Evolutionary conservation across 305 asterid species (phyloP).

Genomic region (Fraxinus ornus): DNA sequence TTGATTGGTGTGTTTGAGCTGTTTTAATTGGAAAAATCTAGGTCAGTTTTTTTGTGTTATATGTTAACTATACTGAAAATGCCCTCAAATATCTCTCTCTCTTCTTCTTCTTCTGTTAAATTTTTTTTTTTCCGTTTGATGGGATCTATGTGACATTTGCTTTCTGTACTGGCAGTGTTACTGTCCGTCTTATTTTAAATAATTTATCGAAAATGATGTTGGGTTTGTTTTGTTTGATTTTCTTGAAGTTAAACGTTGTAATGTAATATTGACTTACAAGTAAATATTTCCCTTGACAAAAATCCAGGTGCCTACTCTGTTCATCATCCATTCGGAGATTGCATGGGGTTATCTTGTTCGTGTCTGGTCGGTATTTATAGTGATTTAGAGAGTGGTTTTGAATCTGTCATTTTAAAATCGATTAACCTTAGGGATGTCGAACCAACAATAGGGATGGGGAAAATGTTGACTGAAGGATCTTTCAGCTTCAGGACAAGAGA

Average conservation of each 20-base stretch:
- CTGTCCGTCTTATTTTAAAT: too few species aligned
- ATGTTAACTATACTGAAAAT: background rate
- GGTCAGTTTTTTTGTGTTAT: background rate
- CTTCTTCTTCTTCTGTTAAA: too few species aligned
- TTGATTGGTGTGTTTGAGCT: slow-evolving; percentile 1
- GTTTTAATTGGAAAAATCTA: background rate
- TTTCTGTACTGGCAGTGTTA: background rate
- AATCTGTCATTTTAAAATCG: slow-evolving; percentile 46
- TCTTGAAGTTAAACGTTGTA: background rate
- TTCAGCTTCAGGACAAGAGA: slow-evolving; percentile 25
- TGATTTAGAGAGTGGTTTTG: slow-evolving; percentile 49
- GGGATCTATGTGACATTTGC: background rate
- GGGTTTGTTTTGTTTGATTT: background rate
- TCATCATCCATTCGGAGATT: slow-evolving; percentile 34
- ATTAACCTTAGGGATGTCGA: slow-evolving; percentile 13
- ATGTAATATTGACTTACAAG: background rate
- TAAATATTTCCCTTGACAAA: slow-evolving; percentile 31
- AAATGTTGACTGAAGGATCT: slow-evolving; percentile 25
- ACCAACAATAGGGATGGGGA: background rate
- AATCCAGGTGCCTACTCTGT: slow-evolving; percentile 30
- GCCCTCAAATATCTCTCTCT: background rate
- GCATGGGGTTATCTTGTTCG: slow-evolving; percentile 74
- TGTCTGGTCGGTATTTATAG: slow-evolving; percentile 35
- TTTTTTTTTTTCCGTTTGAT: background rate
- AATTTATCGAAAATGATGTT: too few species aligned